phyloP scores from a whole-genome alignment of 192 early-diverging fungal genomes.

The Gigaspora rosea region DNA sequence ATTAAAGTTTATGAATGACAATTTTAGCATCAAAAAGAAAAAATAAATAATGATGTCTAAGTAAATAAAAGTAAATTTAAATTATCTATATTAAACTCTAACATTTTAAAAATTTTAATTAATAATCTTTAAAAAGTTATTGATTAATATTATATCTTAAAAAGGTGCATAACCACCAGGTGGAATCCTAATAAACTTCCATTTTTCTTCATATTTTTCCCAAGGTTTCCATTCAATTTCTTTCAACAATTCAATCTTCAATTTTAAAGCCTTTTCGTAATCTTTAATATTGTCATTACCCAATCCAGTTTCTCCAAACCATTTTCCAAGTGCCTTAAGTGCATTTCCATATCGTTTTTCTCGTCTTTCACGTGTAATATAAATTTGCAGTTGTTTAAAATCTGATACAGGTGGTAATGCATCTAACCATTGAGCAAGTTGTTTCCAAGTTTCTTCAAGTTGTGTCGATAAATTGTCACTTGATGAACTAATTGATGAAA shows the following conservation, averaged over 20 bases:
- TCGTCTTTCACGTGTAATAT: slow-evolving; percentile 57
- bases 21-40: too few relatives aligned
- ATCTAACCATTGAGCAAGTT: slow-evolving; percentile 64
- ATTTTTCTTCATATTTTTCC: slow-evolving; percentile 63
- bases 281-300: slow-evolving; percentile 54
- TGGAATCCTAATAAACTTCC: slow-evolving; percentile 54
- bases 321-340: slow-evolving; percentile 73
- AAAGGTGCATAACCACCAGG: slow-evolving; percentile 51
- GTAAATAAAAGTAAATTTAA: too few relatives aligned
- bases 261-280: slow-evolving; percentile 51
- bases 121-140: too few relatives aligned
- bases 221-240: slow-evolving; percentile 74
- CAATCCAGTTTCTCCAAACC: slow-evolving; percentile 59
- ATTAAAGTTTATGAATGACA: too few relatives aligned
- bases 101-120: too few relatives aligned
- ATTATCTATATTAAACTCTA: too few relatives aligned
- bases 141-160: too few relatives aligned
- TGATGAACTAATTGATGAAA: slow-evolving; percentile 34
- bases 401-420: slow-evolving; percentile 54
- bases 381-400: slow-evolving; percentile 56
- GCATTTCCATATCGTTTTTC: slow-evolving; percentile 65
- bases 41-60: too few relatives aligned
- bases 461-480: slow-evolving; percentile 34
- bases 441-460: slow-evolving; percentile 60
- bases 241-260: slow-evolving; percentile 58